phyloP scores from a whole-genome alignment of 371 early-diverging fungal species.

The Mortierella sp. region DNA sequence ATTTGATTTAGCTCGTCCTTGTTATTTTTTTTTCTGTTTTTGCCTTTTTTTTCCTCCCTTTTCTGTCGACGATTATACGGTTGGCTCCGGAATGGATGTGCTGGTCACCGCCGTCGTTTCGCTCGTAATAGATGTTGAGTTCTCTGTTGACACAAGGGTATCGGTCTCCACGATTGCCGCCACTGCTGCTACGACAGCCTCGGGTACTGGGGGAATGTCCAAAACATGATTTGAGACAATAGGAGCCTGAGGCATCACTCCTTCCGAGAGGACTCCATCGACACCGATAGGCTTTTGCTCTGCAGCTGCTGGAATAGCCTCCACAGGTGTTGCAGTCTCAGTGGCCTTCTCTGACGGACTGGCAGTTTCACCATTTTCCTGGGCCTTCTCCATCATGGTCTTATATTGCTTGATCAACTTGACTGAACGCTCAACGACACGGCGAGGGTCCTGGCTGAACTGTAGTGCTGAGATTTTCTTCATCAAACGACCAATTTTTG shows the following conservation, averaged over 20 bases:
- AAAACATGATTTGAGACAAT: constrained; percentile 29
- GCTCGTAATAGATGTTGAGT: background rate
- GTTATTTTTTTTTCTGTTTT: background rate
- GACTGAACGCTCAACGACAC: constrained; percentile 39
- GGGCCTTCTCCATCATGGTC: constrained; percentile 51
- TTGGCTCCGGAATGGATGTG: background rate
- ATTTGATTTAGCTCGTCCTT: background rate
- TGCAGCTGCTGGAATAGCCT: constrained; percentile 1
- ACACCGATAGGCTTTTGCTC: constrained; percentile 18
- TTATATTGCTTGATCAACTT: constrained; percentile 51
- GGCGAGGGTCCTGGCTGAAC: constrained; percentile 39
- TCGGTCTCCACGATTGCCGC: constrained; percentile 52
- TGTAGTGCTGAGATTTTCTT: constrained; percentile 51
- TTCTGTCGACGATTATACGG: background rate
- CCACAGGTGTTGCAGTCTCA: constrained; percentile 7
- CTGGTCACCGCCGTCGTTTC: background rate
- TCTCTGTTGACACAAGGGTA: constrained; percentile 30
- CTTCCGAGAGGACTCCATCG: constrained; percentile 17
- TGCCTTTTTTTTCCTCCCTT: background rate
- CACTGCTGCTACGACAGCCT: constrained; percentile 49
- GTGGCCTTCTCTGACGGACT: constrained; percentile 23
- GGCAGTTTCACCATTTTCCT: constrained; percentile 37
- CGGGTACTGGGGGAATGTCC: constrained; percentile 48
- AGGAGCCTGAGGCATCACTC: constrained; percentile 15
- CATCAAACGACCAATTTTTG: constrained; percentile 55